Percentiles rank a stretch among this genome's conserved stretches.
phyloP scores from a whole-genome alignment of 225 moss, liverwort and hornwort genomes.

The Pseudoscleropodium purum region DNA sequence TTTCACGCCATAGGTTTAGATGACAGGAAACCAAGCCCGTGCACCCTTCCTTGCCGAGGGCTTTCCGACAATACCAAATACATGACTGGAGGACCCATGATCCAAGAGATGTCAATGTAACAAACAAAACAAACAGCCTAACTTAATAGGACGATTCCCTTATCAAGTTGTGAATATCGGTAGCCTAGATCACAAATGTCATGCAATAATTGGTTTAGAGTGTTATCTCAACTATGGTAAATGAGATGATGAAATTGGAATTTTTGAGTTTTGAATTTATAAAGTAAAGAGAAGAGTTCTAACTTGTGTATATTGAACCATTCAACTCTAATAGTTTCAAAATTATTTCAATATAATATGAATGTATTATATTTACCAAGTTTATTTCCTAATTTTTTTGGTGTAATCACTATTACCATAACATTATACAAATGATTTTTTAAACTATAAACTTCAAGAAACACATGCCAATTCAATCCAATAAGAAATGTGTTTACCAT shows the following conservation, averaged over 20 bases:
- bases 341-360: not conserved
- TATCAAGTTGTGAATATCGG: no score
- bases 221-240: rapidly evolving
- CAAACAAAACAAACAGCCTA: no score
- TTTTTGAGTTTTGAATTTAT: not conserved
- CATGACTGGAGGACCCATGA: no score
- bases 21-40: no score
- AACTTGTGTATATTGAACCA: not conserved
- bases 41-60: no score
- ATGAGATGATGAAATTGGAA: no score
- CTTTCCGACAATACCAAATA: no score
- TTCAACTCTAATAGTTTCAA: not conserved
- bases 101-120: no score
- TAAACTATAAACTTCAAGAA: not conserved
- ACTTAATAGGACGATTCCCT: no score
- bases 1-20: no score
- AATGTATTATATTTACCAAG: not conserved
- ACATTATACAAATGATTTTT: not conserved
- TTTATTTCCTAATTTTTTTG: not conserved
- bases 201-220: no score
- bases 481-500: not conserved
- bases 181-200: no score
- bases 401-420: not conserved
- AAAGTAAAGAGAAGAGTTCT: not conserved
- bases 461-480: not conserved